Base-by-base conservation (phyloP, 2,329 filamentous ascomycete species). In the Diaporthe sp. region DNA sequence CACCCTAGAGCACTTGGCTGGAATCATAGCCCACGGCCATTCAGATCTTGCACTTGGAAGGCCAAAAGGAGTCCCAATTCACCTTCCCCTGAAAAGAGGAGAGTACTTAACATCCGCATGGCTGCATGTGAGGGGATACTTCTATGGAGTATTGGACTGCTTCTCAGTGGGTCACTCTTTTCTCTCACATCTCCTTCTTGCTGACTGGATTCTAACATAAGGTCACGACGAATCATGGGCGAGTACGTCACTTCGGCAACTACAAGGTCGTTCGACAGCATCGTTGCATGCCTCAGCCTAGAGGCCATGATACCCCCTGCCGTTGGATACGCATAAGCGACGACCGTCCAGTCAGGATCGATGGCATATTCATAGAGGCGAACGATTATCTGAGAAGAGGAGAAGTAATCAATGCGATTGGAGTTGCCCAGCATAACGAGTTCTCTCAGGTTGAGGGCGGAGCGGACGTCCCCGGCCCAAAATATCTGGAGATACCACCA, bases 321-420 rank as follows among this genome's bases (percentile, higher is more conserved):
- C 51, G 53, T 20, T 58, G 68, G 68, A 71, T 71, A 31, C 53
- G 25, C 31, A 22, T 71, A n/a, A 71, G 68, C 53, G 42, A 47
- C 7, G 39, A 31, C 31, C 51, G 13, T n/a, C 25, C 28, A 55
- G 39, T 25, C 20, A 55, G 51, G 10, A 47, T 71, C 25, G 42
- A 47, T 71, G 68, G 68, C 2, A 71, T 71, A 47, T 71, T 71
- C 25, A 58, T 58, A 17, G 68, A 71, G 17, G 34, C 25, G 5
- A 57, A 55, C 9, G 28, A 57, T 4, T 71, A 57, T 34, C 39
- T 57, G 9, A 57, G 1, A 65, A 31, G 51, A 22, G 34, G 49
- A 17, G n/a, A 20, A 20, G 6, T 17, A 13, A 39, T 53, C 49
- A 44, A 57, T 20, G 10, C 37, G 9, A 44, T 71, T 22, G 67